These are phyloP conservation scores for Rugosomyces carneus DNA, from an alignment of 1,284 basidiomycete genomes.

Conservation along the genomic window DNA sequence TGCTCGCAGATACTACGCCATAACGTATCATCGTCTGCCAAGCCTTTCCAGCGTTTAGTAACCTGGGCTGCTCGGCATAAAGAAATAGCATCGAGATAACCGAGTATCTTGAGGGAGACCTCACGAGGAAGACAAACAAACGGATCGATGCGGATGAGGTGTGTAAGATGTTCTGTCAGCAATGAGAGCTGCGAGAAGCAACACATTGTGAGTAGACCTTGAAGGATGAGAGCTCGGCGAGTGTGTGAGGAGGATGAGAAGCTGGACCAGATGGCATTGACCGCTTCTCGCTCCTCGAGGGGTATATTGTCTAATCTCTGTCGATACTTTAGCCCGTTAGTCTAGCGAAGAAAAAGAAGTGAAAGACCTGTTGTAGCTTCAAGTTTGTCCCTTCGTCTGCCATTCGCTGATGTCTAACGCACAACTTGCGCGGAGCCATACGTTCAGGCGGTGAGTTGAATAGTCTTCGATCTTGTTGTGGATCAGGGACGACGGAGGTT, in stretches of 20 bases:
- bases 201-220: constrained; percentile 98
- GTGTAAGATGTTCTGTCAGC: constrained; percentile 85
- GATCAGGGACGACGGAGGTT: constrained; percentile 12
- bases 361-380: constrained; percentile 84
- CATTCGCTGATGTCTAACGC: constrained; percentile 92
- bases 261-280: constrained; percentile 93
- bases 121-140: constrained; percentile 90
- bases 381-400: constrained; percentile 93
- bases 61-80: constrained; percentile 96
- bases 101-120: constrained; percentile 84
- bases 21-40: constrained; percentile 94
- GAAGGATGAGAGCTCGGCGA: constrained; percentile 89
- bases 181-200: constrained; percentile 99
- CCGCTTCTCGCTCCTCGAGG: constrained; percentile 80
- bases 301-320: constrained; percentile 94
- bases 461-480: constrained; percentile 13
- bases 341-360: background rate
- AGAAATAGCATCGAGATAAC: constrained; percentile 91
- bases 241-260: constrained; percentile 94
- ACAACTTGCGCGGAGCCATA: constrained; percentile 55
- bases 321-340: background rate
- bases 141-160: constrained; percentile 94
- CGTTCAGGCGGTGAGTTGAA: constrained; percentile 31
- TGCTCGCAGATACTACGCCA: constrained; percentile 98
- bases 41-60: constrained; percentile 75